Percentiles rank a stretch among this genome's conserved stretches.
These are phyloP conservation scores for Leishmania tropica DNA, from an alignment of 208 protist genomes.

Conservation along the genomic window DNA sequence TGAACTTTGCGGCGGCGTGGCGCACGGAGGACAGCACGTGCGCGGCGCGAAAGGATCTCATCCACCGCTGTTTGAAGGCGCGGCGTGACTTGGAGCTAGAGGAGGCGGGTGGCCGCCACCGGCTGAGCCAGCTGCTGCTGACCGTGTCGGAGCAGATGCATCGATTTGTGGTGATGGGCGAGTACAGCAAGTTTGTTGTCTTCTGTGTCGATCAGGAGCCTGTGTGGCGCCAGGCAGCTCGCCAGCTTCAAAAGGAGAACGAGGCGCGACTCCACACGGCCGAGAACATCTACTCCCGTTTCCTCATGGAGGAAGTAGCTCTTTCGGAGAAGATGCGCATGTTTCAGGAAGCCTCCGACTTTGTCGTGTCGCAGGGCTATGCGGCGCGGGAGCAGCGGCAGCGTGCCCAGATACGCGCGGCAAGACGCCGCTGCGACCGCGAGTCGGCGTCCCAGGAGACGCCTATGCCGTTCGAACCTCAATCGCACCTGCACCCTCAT, in stretches of 20 bases:
- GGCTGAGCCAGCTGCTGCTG: slow-evolving; percentile 29
- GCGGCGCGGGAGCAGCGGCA: slow-evolving; percentile 46
- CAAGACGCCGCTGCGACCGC: slow-evolving; percentile 10
- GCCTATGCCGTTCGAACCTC: not conserved
- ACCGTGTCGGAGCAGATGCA: slow-evolving; percentile 28
- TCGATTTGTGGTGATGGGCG: slow-evolving; percentile 24
- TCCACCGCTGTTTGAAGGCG: slow-evolving; percentile 28
- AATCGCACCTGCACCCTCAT: not conserved
- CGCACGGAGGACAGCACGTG: slow-evolving; percentile 8
- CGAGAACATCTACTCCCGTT: slow-evolving; percentile 51
- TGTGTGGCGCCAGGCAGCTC: slow-evolving; percentile 46
- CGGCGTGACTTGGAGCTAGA: slow-evolving; percentile 17
- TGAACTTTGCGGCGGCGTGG: slow-evolving; percentile 30
- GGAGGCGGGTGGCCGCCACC: slow-evolving; percentile 37
- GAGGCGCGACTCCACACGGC: slow-evolving; percentile 49
- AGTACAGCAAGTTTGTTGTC: slow-evolving; percentile 47
- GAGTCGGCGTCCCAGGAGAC: slow-evolving; percentile 12
- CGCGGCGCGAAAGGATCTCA: slow-evolving; percentile 27
- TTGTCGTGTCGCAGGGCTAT: slow-evolving; percentile 42
- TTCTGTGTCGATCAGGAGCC: slow-evolving; percentile 49
- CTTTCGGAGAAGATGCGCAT: slow-evolving; percentile 35
- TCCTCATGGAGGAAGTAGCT: slow-evolving; percentile 38
- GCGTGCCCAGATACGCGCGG: slow-evolving; percentile 10
- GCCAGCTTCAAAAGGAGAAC: slow-evolving; percentile 32
- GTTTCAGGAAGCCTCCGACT: slow-evolving; percentile 50